Base-by-base conservation (phyloP, 1,139 yeast species). In the Kurtzmaniella natalensis region DNA sequence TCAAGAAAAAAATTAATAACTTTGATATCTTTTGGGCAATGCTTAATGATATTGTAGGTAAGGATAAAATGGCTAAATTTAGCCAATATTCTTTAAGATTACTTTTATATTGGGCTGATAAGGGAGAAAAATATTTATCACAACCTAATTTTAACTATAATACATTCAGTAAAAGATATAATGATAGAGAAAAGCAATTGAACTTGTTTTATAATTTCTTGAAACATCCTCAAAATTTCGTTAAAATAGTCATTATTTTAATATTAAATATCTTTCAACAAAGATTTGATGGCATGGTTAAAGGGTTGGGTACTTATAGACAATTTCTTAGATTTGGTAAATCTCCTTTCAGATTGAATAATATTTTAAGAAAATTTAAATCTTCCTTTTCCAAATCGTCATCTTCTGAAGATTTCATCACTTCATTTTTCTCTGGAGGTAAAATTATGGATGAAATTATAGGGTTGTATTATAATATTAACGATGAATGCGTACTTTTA, bases 281-380 rank as follows among this genome's bases (percentile, higher is more conserved):
- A 46, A 46, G 71, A 55, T 50, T 64, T 57, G 31, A 52, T 8
- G 78, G 74, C 3, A 53, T 78, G 39, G 72, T 76, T 8, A 55
- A 55, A 14, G 78, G 77, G 18, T 57, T 82, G 31, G 69, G 79
- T 5, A 61, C 72, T 23, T 83, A 78, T 53, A 68, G 94, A 53
- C 88, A 81, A 49, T 69, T 79, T 39, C 59, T 82, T 41, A 65
- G 94, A 46, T 81, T 81, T 43, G 92, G 92, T 28, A 77, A 79
- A 36, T 70, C 85, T 10, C 88, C 88, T 2, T 78, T 81, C 53
- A 63, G 82, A 41, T 24, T 35, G 11, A 22, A 22, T 6, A 28
- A 51, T 23, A 41, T 69, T 10, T 28, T 47, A 20, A 39, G 37
- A 15, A 61, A 57, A 40, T 28, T 66, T 17, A 20, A 16, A 18